Evolutionary conservation across 202 grass and related monocot species (phyloP), one percentile per base, ranked within the genome.

Genomic region (Carex sylvatica): DNA sequence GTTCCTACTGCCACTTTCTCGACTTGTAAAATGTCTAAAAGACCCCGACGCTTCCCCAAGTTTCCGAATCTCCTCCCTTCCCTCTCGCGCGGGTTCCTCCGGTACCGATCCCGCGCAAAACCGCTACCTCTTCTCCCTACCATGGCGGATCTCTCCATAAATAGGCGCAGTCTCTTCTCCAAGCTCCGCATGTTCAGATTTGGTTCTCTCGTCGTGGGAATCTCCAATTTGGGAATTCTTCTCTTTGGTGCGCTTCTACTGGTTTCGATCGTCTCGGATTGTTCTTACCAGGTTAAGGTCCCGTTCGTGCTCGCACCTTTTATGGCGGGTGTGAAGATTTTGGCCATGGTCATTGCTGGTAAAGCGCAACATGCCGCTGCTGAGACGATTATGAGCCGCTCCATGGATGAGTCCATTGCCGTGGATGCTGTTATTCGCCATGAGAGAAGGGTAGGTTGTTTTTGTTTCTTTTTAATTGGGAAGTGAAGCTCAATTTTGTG

Each of bases 351-450:
- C 3, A 86, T 89, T 60, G 83, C 90, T 36, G 95, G 90, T 20
- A 86, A 85, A 65, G 92, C 92, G 22, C 95, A 98, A 85, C 90
- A 95, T 64, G 90, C 91, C 74, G 91, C 95, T 4, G 95, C 95
- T n/a, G 92, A 95, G 64, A 86, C 87, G 65, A 95, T 98, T 38
- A 86, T 90, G 70, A 89, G 68, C 30, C 86, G 59, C 73, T 87
- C 88, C 84, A 85, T 91, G 83, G 74, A 87, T 82, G 92, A 94
- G 80, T 93, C 90, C 23, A 79, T 94, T 9, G 79, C 92, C 6
- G 84, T 88, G 35, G 95, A 95, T 56, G 89, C 89, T 35, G 92
- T 87, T 3, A 88, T 93, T 65, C 95, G 92, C 76, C 89, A 91
- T 70, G 95, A 98, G 82, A 94, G 91, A 85, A 92, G 95, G 92